Conservation (phyloP, 805 yeast species). For the Wickerhamiella allomyrinae region DNA sequence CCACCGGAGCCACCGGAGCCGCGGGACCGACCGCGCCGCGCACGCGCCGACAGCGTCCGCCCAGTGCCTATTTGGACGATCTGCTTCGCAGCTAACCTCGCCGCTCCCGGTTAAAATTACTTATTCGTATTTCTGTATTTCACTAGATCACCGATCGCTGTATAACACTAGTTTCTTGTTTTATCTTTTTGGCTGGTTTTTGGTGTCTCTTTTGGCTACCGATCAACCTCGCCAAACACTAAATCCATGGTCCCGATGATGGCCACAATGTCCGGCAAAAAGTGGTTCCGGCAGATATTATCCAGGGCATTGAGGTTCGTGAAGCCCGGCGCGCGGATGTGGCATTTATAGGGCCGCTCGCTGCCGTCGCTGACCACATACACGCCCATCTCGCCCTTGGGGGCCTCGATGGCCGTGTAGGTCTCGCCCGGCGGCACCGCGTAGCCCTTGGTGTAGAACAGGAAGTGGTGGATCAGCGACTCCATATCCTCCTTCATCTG, state of each 20-base stretch:
- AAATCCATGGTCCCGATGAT: conserved; percentile 91
- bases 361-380: conserved; percentile 78
- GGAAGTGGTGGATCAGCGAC: conserved; percentile 77
- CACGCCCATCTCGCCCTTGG: conserved; percentile 91
- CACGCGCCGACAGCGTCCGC: conserved; percentile 21
- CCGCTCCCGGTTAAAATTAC: neutral
- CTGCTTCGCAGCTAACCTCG: conserved; percentile 15
- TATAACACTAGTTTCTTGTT: too few species aligned
- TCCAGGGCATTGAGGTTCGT: conserved; percentile 84
- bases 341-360: conserved; percentile 84
- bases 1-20: too few species aligned
- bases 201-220: too few species aligned
- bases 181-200: too few species aligned
- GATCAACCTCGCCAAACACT: conserved; percentile 90
- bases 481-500: conserved; percentile 89
- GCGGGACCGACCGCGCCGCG: conserved; percentile 1
- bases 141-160: too few species aligned
- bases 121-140: too few species aligned
- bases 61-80: conserved; percentile 27
- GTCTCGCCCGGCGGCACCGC: conserved; percentile 86
- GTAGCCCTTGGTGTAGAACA: conserved; percentile 76
- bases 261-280: conserved; percentile 84
- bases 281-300: conserved; percentile 72
- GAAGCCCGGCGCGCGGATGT: conserved; percentile 89
- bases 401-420: conserved; percentile 83